Percentiles rank a stretch among this genome's conserved stretches.
These are phyloP conservation scores for Eucalyptus curtisii DNA, from an alignment of 345 rosid species.

Conservation along the genomic window DNA sequence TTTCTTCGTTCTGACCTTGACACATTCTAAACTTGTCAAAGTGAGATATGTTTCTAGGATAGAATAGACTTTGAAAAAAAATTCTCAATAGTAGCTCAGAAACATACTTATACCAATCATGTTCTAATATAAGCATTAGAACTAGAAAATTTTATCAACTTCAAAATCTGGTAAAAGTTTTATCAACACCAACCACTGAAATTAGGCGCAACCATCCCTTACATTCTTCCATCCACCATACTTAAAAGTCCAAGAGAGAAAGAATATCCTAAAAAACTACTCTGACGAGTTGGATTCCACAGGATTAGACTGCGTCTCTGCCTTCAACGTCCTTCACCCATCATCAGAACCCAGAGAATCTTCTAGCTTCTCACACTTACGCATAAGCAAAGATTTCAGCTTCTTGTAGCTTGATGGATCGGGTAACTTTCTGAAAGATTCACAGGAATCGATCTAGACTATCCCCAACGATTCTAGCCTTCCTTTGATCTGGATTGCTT, in stretches of 20 bases:
- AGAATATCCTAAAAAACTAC: background rate
- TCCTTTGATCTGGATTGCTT: background rate
- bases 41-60: too few relatives aligned
- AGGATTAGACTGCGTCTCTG: fast-evolving
- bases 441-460: background rate
- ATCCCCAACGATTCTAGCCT: background rate
- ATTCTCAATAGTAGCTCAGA: too few relatives aligned
- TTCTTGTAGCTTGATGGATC: background rate
- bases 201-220: too few relatives aligned
- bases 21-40: too few relatives aligned
- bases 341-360: background rate
- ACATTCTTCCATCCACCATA: too few relatives aligned
- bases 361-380: background rate
- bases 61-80: too few relatives aligned
- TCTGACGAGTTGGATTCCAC: background rate
- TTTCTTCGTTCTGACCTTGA: too few relatives aligned
- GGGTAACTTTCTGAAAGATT: background rate
- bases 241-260: background rate
- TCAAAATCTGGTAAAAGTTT: too few relatives aligned
- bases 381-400: background rate
- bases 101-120: too few relatives aligned
- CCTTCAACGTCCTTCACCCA: fast-evolving
- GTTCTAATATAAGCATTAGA: too few relatives aligned
- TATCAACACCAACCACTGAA: too few relatives aligned
- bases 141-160: too few relatives aligned